phyloP scores from a whole-genome alignment of 192 early-diverging fungal genomes.

The Coemansia sp. region DNA sequence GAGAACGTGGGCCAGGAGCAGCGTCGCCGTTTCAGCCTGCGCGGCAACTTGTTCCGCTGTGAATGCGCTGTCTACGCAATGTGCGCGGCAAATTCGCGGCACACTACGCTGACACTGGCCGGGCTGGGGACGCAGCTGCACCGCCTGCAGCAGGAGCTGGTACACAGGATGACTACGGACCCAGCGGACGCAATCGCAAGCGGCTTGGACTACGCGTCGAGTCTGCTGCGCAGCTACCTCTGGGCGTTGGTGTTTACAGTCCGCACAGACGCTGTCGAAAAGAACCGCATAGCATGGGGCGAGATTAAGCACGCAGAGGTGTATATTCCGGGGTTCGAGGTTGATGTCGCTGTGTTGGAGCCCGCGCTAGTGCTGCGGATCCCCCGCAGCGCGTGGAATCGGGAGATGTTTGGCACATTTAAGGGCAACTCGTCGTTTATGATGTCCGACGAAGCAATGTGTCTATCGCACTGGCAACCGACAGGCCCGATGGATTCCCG shows the following conservation, averaged over 20 bases:
- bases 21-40: not conserved
- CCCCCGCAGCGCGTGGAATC: conserved; percentile 17
- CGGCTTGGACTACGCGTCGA: not conserved
- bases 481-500: not conserved
- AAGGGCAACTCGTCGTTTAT: conserved; percentile 31
- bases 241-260: conserved; percentile 19
- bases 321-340: conserved; percentile 14
- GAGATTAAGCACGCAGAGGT: conserved; percentile 11
- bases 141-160: conserved; percentile 5
- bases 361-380: conserved; percentile 24
- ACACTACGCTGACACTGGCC: not conserved
- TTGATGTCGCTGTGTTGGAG: conserved; percentile 21
- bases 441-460: conserved; percentile 24
- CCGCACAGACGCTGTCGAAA: not conserved
- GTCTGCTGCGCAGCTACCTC: conserved; percentile 24
- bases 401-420: conserved; percentile 15
- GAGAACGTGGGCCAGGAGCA: not conserved
- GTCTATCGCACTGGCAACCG: not conserved
- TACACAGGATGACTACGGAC: not conserved
- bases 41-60: conserved; percentile 15
- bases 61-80: conserved; percentile 24
- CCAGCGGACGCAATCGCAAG: no score
- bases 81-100: not conserved
- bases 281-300: not conserved
- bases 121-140: conserved; percentile 15